Conservation (phyloP, 2,329 filamentous ascomycete genomes). For the Hypomyces perniciosus region DNA sequence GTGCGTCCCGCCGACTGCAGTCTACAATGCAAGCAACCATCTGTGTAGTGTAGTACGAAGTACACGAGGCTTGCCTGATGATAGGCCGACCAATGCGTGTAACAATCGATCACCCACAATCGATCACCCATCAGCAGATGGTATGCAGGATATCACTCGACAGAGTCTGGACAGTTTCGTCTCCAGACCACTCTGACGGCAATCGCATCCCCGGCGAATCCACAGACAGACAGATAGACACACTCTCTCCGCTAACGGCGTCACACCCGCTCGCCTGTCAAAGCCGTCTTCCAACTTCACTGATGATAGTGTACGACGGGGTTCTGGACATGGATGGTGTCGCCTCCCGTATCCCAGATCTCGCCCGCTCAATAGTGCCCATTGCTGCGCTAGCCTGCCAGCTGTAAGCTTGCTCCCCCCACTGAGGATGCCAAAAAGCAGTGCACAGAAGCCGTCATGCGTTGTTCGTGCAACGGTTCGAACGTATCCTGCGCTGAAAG, state of each 20-base stretch:
- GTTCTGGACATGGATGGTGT: constrained; percentile 2
- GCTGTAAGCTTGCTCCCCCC: constrained; percentile 2
- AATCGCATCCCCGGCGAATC: background rate
- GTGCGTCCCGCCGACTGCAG: constrained; percentile 6
- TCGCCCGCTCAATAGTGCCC: background rate
- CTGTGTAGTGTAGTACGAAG: background rate
- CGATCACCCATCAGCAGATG: background rate
- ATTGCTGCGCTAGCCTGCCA: background rate
- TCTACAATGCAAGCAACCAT: constrained; percentile 7
- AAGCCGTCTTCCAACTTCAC: background rate
- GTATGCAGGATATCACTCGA: background rate
- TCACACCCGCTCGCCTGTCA: constrained; percentile 11
- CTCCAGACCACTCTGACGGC: background rate
- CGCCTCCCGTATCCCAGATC: constrained; percentile 3
- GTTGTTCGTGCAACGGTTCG: no score
- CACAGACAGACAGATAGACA: background rate
- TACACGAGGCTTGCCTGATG: constrained; percentile 1
- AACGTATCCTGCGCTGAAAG: no score
- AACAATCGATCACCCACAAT: background rate
- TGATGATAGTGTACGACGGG: background rate
- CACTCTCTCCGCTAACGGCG: background rate
- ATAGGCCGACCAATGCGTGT: background rate
- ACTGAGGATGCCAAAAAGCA: background rate
- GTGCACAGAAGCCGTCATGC: background rate
- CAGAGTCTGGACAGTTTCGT: constrained; percentile 1